Percentiles rank a stretch among this genome's conserved stretches.
These are phyloP conservation scores for Ascochyta fabae DNA, from an alignment of 2,329 filamentous ascomycete species.

Conservation along the genomic window DNA sequence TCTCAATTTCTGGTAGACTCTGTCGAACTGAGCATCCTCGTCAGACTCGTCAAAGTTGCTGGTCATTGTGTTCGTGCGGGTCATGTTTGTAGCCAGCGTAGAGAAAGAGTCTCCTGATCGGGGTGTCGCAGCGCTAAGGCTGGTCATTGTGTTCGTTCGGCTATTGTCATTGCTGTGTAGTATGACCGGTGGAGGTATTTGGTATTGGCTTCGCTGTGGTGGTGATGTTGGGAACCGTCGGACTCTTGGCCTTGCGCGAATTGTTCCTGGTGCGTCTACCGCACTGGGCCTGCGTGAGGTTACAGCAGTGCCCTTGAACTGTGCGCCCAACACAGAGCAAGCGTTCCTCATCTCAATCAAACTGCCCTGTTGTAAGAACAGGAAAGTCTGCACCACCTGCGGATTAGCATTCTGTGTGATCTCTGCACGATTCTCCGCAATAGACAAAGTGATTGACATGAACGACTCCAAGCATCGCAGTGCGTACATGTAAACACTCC, in stretches of 20 bases:
- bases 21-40: conserved; percentile 82
- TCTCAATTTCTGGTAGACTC: conserved; percentile 78
- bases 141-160: conserved; percentile 60
- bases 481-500: conserved; percentile 44
- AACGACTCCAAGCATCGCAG: conserved; percentile 46
- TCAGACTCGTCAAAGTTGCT: conserved; percentile 70
- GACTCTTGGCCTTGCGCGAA: conserved; percentile 39
- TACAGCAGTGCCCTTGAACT: conserved; percentile 39
- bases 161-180: conserved; percentile 56
- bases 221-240: conserved; percentile 43
- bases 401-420: conserved; percentile 63
- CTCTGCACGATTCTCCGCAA: conserved; percentile 50
- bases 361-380: conserved; percentile 65
- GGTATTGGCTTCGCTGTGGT: conserved; percentile 41
- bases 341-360: conserved; percentile 66
- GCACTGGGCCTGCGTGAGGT: conserved; percentile 30
- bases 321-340: conserved; percentile 57
- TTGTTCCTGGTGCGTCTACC: conserved; percentile 32
- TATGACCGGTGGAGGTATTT: conserved; percentile 50
- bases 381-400: conserved; percentile 63
- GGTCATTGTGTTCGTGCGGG: conserved; percentile 56
- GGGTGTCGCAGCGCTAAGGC: conserved; percentile 66
- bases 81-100: conserved; percentile 58
- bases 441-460: conserved; percentile 45
- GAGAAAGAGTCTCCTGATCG: conserved; percentile 83